Base-by-base conservation (phyloP, 257 asterid species). In the Solanum pennellii region DNA sequence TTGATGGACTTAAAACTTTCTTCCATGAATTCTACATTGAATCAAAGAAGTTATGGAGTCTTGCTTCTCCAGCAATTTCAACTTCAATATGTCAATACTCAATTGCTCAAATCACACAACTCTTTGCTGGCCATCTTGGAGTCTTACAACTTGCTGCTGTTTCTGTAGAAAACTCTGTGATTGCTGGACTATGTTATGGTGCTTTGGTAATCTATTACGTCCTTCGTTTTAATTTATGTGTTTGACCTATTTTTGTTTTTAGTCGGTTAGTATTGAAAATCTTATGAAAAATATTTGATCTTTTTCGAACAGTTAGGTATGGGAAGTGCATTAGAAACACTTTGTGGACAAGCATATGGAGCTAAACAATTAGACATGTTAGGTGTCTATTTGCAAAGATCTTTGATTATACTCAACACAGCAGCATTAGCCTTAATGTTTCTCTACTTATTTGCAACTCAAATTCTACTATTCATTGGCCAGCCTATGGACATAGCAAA, bases 301-400 rank as follows among this genome's bases (percentile, higher is more conserved):
- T 9, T 20, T 37, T 3, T 3, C 7, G 5, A 25, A 49, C 65
- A 86, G 97, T 49, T 89, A 82, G 96, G 96, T 35, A 75, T 94
- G 94, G 92, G 94, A 72, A 93, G 94, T 88, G 95, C 96, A 29
- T 25, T 94, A 5, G 98, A 94, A 88, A 94, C 97, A 0, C 91
- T 90, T 2, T 94, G 97, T 5, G 97, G 96, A 7, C 97, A 94
- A 91, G 97, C 97, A 12, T 94, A 33, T 29, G 96, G 96, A 4
- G 97, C 94, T 6, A 89, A 90, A 14, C 91, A 91, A 69, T 37
- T 47, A 6, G 90, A 90, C 6, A 68, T 90, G 91, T 88, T 94
- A 0, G 96, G 97, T 9, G 65, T 92, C 23, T 93, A 93, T 88
- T 82, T 93, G 91, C 96, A 93, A 35, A 89, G 91, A 76, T 89